Conservation (phyloP, 106 monocot species). For the Allium cepa region DNA sequence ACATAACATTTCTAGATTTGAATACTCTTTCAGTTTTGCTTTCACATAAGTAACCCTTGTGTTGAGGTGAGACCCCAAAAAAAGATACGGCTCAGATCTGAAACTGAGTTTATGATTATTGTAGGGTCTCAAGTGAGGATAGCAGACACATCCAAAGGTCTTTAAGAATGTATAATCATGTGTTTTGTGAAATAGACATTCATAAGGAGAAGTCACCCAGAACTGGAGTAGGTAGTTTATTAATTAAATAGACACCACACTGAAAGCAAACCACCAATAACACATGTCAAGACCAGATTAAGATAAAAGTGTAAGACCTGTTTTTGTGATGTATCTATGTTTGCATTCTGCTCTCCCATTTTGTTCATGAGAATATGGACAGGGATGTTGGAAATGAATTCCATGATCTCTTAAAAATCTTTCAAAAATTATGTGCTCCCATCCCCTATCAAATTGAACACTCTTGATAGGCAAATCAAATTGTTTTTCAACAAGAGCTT, state of each 20-base stretch:
- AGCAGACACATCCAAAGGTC: background rate
- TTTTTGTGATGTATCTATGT: background rate
- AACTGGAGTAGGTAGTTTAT: background rate
- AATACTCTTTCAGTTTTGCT: too few relatives aligned
- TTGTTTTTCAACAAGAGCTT: too few relatives aligned
- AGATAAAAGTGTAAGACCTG: background rate
- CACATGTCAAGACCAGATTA: background rate
- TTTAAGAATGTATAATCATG: background rate
- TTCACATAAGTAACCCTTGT: too few relatives aligned
- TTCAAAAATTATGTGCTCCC: too few relatives aligned
- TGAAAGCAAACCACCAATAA: background rate
- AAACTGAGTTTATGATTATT: background rate
- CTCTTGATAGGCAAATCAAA: too few relatives aligned
- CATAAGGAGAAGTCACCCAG: background rate
- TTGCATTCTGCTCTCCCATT: background rate
- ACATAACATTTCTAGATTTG: background rate
- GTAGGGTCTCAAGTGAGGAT: background rate
- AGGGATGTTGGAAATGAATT: background rate
- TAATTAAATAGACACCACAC: background rate
- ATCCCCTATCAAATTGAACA: too few relatives aligned
- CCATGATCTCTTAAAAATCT: too few relatives aligned
- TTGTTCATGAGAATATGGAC: background rate
- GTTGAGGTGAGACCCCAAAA: background rate
- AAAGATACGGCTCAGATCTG: background rate
- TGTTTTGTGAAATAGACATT: background rate